Conservation (phyloP, 2,329 filamentous ascomycete species). For the Hymenoscyphus albidus region DNA sequence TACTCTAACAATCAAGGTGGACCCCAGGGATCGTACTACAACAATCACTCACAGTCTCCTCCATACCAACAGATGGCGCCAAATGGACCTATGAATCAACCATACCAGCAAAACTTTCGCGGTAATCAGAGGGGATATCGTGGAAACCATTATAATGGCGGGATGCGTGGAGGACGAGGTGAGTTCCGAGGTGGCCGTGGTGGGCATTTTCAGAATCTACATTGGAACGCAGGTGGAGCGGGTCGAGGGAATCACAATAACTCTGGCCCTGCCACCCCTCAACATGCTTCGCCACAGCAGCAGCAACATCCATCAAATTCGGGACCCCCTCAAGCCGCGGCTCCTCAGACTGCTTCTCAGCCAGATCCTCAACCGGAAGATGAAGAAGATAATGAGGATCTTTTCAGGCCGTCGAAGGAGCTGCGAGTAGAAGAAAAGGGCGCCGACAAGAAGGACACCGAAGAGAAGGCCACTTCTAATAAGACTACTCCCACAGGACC, state of each 20-base stretch:
- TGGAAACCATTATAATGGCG: constrained; percentile 51
- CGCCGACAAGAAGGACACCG: constrained; percentile 45
- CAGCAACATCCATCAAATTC: constrained; percentile 29
- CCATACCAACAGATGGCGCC: constrained; percentile 52
- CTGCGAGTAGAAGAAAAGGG: constrained; percentile 57
- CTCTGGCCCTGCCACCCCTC: constrained; percentile 35
- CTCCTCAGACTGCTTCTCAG: constrained; percentile 30
- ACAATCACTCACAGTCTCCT: constrained; percentile 41
- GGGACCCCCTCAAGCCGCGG: constrained; percentile 22
- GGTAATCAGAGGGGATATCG: constrained; percentile 56
- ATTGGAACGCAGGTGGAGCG: constrained; percentile 63
- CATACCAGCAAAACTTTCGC: constrained; percentile 38
- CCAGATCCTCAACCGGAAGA: constrained; percentile 34
- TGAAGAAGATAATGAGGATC: constrained; percentile 52
- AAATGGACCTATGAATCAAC: constrained; percentile 53
- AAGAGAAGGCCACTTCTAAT: constrained; percentile 50
- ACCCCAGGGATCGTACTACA: constrained; percentile 53
- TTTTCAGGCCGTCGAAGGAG: constrained; percentile 62
- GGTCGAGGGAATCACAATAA: constrained; percentile 45
- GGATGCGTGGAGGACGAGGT: constrained; percentile 36
- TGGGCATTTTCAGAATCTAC: constrained; percentile 61
- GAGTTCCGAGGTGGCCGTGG: constrained; percentile 51
- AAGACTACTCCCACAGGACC: constrained; percentile 45
- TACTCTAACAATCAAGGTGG: constrained; percentile 44
- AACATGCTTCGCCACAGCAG: constrained; percentile 33